Evolutionary conservation across 257 asterid genomes (phyloP).

Genomic region (Thymus mandschuricus): DNA sequence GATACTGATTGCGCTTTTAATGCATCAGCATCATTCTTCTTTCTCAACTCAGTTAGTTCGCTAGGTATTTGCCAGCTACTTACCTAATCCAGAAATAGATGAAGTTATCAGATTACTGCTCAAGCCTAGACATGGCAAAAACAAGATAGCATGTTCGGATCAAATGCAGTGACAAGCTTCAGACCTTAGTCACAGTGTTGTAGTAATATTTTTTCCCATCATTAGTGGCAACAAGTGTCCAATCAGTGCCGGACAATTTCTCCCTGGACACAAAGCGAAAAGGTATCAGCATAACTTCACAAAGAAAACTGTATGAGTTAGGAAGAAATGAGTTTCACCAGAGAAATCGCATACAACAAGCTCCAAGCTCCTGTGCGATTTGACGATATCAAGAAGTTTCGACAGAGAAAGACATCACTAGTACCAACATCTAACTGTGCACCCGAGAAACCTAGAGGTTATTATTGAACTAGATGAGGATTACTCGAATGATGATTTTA

Average conservation of each 20-base stretch:
- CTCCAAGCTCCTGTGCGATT: constrained; percentile 19
- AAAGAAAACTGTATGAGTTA: constrained; percentile 7
- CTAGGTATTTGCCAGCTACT: constrained; percentile 98
- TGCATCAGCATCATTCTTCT: constrained; percentile 72
- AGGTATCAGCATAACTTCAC: constrained; percentile 25
- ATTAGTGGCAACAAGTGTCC: constrained; percentile 85
- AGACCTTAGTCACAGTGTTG: constrained; percentile 75
- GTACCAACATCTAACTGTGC: constrained; percentile 20
- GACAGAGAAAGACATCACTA: constrained; percentile 5
- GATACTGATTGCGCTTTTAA: constrained; percentile 56
- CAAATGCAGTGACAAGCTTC: constrained; percentile 4
- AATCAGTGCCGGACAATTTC: constrained; percentile 83
- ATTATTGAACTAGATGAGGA: constrained; percentile 16
- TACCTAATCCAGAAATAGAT: constrained; percentile 53
- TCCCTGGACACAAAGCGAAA: constrained; percentile 57
- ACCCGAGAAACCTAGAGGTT: constrained; percentile 22
- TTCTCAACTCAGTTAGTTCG: constrained; percentile 77
- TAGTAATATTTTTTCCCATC: constrained; percentile 89
- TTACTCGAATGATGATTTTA: constrained; percentile 14
- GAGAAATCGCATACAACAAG: constrained; percentile 24
- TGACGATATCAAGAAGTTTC: constrained; percentile 13
- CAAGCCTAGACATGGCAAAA: constrained; percentile 4
- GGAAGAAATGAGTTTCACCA: constrained; percentile 15
- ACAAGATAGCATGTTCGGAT: background rate
- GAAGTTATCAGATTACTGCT: constrained; percentile 26